Base-by-base conservation (phyloP, 2,329 filamentous ascomycete genomes). In the Thelonectria olida region DNA sequence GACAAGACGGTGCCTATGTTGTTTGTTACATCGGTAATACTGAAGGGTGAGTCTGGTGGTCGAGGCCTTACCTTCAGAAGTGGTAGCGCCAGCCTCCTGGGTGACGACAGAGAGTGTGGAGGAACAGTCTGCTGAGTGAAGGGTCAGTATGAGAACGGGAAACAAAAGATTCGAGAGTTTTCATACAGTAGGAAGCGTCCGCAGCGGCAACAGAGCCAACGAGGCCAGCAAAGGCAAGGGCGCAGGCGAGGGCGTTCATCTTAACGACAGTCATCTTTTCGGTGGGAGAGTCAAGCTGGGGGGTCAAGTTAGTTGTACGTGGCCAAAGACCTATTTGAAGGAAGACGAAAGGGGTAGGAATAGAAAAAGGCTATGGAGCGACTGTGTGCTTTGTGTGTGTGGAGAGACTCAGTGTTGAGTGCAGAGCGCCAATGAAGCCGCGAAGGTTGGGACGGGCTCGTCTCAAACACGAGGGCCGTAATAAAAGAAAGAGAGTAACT, bases 21-120 rank as follows among this genome's bases (percentile, higher is more conserved):
- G 7, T n/a, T 19, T 44, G 7, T 53, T 39, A 45, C n/a, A n/a
- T n/a, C n/a, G n/a, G n/a, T n/a, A 58, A 48, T 34, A 42, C 42
- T 20, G 8, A 19, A 9, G 10, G 42, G n/a, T 12, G 19, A 42
- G 47, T 2, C 10, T 17, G 6, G 42, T 7, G 22, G 19, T 13
- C 31, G 48, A 13, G 5, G 7, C n/a, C 63, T 60, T 71, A 76
- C 77, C 77, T 10, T 72, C 72, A 36, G 70, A 65, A 13, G 74
- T 76, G 51, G 69, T 68, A 48, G 73, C 69, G 17, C 75, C 77
- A 45, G 75, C 51, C 52, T 75, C 68, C 60, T 76, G 69, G 25
- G 76, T 71, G 47, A 70, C 66, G 25, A 67, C 65, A 8, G 71
- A 70, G 56, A 74, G 71, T 22, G 73, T 75, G 31, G 66, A 65